Evolutionary conservation across 2,329 filamentous ascomycete species (phyloP), one percentile per base, ranked within the genome.

Genomic region (Fusarium guadeloupense): DNA sequence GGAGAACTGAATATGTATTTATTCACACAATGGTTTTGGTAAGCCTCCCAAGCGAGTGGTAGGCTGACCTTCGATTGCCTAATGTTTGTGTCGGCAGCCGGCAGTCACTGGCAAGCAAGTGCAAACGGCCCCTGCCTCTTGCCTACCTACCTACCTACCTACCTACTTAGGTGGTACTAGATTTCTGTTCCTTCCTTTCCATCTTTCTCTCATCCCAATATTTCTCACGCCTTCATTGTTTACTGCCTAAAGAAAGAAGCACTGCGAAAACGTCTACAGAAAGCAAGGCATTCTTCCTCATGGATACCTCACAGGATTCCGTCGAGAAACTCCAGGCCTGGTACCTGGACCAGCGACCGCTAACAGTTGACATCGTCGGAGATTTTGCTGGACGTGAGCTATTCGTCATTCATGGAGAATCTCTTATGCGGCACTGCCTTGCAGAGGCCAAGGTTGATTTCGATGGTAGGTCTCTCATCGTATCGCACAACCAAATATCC

Each of bases 361-460:
- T 58, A 37, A 63, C 51, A 9, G 80, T 90, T 23, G 88, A 91
- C 64, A 81, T 93, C 3, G 84, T 92, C 5, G 89, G 90, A 34
- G 90, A 93, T 70, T 93, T 90, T 74, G 89, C 88, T 4, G 89
- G 90, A 19, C 85, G 85, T 56, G 89, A 92, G 69, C 79, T 89
- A 10, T 93, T 92, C 70, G 77, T 89, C 19, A 82, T 93, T 25
- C 88, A 93, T 62, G 89, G 89, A 25, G 89, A 93, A 67, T 89
- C 89, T 1, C 73, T 93, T n/a, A 76, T 93, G 10, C 76, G 85
- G 7, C 76, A 89, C 54, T 88, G 84, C 66, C 83, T 92, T 41
- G 75, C 78, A n/a, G 81, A 89, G 62, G 77, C 81, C n/a, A 79
- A 82, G 19, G 82, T 93, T 34, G 87, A 92, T 68, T 89, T 90